Percentiles rank a stretch among this genome's conserved stretches.
phyloP scores from a whole-genome alignment of 495 filamentous ascomycete genomes.

The Neohortaea acidophila region DNA sequence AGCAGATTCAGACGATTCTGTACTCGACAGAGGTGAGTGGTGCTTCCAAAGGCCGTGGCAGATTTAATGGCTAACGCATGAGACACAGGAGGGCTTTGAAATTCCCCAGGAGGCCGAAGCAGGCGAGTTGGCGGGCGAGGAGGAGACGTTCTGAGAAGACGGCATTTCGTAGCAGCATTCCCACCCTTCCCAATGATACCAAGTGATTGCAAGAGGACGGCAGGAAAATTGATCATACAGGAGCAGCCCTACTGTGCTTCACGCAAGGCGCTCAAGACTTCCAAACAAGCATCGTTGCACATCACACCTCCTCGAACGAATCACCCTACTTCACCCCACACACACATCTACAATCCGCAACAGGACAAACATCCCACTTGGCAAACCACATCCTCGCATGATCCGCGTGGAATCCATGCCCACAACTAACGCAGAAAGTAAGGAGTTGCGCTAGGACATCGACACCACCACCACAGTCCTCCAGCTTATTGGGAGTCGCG shows the following conservation, averaged over 20 bases:
- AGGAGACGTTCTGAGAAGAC: conserved; percentile 67
- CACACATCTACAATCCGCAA: conserved; percentile 74
- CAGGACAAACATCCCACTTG: conserved; percentile 65
- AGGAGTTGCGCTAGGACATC: conserved; percentile 40
- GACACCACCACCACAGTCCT: conserved; percentile 16
- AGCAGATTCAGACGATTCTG: conserved; percentile 86
- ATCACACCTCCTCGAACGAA: too few relatives aligned
- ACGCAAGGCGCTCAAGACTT: too few relatives aligned
- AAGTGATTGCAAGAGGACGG: not conserved
- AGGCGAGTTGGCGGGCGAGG: conserved; percentile 34
- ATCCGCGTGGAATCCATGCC: conserved; percentile 78
- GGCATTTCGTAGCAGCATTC: not conserved
- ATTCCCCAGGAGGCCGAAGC: conserved; percentile 54
- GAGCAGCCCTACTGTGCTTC: too few relatives aligned
- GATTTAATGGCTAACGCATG: not conserved
- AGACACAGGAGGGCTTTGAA: conserved; percentile 64
- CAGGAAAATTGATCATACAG: not conserved
- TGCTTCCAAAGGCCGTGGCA: not conserved
- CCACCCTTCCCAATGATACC: too few relatives aligned
- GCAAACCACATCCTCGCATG: conserved; percentile 83
- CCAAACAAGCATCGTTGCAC: too few relatives aligned
- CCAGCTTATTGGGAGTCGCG: conserved; percentile 14
- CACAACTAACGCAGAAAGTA: conserved; percentile 75
- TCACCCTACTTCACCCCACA: conserved; percentile 35
- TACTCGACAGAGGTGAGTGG: conserved; percentile 79